Conservation (phyloP, 805 yeast genomes). For the Myxozyma nipponensis region DNA sequence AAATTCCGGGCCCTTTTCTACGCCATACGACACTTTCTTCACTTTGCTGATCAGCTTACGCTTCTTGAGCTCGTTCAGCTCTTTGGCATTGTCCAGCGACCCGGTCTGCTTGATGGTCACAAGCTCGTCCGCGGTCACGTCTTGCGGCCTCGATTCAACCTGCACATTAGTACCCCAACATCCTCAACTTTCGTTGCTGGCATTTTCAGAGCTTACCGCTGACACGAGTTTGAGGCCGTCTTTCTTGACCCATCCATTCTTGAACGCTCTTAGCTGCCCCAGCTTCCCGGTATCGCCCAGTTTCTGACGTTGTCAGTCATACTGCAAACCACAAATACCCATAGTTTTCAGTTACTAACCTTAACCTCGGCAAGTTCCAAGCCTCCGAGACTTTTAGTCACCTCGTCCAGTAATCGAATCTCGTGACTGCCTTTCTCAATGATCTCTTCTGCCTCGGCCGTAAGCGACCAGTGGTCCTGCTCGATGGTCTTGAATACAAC, state of each 20-base stretch:
- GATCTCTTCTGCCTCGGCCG: conserved; percentile 78
- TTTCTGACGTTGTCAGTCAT: conserved; percentile 38
- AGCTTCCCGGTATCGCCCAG: conserved; percentile 82
- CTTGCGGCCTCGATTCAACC: conserved; percentile 46
- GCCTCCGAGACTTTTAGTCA: conserved; percentile 69
- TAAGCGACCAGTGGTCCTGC: conserved; percentile 67
- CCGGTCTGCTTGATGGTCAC: conserved; percentile 56
- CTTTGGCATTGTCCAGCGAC: conserved; percentile 56
- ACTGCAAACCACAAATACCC: background rate
- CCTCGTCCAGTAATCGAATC: conserved; percentile 68
- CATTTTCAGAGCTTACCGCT: conserved; percentile 30
- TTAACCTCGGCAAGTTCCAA: conserved; percentile 65
- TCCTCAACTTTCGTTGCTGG: background rate
- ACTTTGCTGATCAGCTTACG: conserved; percentile 75
- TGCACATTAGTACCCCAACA: background rate
- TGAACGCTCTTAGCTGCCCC: conserved; percentile 97
- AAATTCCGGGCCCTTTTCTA: conserved; percentile 80
- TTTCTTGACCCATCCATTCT: conserved; percentile 92
- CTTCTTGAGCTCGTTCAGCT: conserved; percentile 81
- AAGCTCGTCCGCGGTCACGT: conserved; percentile 63
- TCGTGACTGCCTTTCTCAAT: conserved; percentile 85
- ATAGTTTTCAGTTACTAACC: conserved; percentile 10
- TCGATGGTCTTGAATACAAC: conserved; percentile 69
- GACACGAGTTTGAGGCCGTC: conserved; percentile 75
- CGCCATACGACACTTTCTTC: conserved; percentile 69